Evolutionary conservation across 495 filamentous ascomycete species (phyloP).

Genomic region (Aspergillus biplanus): DNA sequence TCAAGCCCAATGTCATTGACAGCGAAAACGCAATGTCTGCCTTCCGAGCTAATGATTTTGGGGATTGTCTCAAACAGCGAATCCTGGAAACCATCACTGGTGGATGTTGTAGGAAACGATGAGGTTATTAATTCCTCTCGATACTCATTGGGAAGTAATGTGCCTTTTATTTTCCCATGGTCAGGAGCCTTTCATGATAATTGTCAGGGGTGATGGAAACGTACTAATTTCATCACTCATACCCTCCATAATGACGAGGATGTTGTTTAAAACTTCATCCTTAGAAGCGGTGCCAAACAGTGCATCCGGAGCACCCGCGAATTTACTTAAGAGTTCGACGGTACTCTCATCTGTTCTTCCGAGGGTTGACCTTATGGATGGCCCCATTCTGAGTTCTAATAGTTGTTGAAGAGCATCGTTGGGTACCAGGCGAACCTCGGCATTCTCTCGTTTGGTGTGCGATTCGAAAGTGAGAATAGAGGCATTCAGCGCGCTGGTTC

Average conservation of each 20-base stretch:
- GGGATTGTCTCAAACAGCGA: slow-evolving; percentile 12
- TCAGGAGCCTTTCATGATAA: slow-evolving; percentile 1
- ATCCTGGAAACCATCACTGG: slow-evolving; percentile 17
- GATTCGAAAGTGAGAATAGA: slow-evolving; percentile 43
- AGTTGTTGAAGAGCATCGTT: slow-evolving; percentile 56
- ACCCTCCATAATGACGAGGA: slow-evolving; percentile 54
- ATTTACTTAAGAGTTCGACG: slow-evolving; percentile 52
- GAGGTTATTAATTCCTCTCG: slow-evolving; percentile 23
- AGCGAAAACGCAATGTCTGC: slow-evolving; percentile 28
- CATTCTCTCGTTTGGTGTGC: neutral
- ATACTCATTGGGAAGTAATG: slow-evolving; percentile 27
- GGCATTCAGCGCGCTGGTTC: slow-evolving; percentile 36
- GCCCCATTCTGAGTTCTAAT: slow-evolving; percentile 57
- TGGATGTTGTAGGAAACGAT: slow-evolving; percentile 4
- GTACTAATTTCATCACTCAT: slow-evolving; percentile 46
- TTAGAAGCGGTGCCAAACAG: slow-evolving; percentile 43
- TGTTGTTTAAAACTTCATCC: slow-evolving; percentile 26
- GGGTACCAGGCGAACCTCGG: slow-evolving; percentile 27
- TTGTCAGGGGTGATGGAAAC: slow-evolving; percentile 5
- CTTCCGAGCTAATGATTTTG: neutral
- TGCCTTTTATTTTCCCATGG: slow-evolving; percentile 15
- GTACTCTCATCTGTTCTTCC: slow-evolving; percentile 45
- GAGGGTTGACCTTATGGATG: slow-evolving; percentile 54
- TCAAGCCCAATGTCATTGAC: neutral
- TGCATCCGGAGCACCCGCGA: slow-evolving; percentile 40